Evolutionary conservation across 2,329 filamentous ascomycete species (phyloP).

Genomic region (Cladophialophora immunda): DNA sequence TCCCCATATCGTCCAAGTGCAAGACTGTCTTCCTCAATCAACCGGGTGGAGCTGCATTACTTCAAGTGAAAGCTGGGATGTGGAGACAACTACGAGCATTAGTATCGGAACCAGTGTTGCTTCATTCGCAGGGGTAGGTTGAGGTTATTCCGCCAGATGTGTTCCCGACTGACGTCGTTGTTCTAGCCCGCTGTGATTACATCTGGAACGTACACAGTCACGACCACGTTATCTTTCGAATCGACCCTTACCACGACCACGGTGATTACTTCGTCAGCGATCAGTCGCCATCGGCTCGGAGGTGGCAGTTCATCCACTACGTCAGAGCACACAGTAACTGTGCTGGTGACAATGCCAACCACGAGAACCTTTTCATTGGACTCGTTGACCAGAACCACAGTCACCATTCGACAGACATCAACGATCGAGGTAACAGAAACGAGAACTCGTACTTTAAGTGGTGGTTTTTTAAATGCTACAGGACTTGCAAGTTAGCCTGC

Average conservation of each 20-base stretch:
- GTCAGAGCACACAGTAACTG: conserved; percentile 26
- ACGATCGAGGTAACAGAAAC: conserved; percentile 25
- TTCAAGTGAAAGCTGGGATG: conserved; percentile 34
- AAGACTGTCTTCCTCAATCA: conserved; percentile 28
- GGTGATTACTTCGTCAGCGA: conserved; percentile 19
- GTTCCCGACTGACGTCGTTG: neutral
- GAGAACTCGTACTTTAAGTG: conserved; percentile 14
- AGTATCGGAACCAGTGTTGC: conserved; percentile 24
- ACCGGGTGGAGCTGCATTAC: conserved; percentile 26
- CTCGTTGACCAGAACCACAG: conserved; percentile 10
- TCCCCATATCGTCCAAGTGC: conserved; percentile 30
- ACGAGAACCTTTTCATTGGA: conserved; percentile 26
- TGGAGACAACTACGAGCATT: conserved; percentile 20
- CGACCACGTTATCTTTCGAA: conserved; percentile 27
- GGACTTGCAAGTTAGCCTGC: neutral
- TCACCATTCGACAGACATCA: conserved; percentile 22
- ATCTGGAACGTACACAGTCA: conserved; percentile 21
- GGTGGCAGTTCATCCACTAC: neutral
- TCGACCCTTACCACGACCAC: conserved; percentile 24
- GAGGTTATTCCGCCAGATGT: neutral
- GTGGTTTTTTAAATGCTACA: neutral
- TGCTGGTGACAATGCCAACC: conserved; percentile 29
- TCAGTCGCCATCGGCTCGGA: conserved; percentile 18
- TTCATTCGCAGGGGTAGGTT: conserved; percentile 30
- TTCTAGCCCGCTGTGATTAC: conserved; percentile 24